Percentiles rank a stretch among this genome's conserved stretches.
These are phyloP conservation scores for Chlamydomonas applanata DNA, from an alignment of 139 green algal species.

Conservation along the genomic window DNA sequence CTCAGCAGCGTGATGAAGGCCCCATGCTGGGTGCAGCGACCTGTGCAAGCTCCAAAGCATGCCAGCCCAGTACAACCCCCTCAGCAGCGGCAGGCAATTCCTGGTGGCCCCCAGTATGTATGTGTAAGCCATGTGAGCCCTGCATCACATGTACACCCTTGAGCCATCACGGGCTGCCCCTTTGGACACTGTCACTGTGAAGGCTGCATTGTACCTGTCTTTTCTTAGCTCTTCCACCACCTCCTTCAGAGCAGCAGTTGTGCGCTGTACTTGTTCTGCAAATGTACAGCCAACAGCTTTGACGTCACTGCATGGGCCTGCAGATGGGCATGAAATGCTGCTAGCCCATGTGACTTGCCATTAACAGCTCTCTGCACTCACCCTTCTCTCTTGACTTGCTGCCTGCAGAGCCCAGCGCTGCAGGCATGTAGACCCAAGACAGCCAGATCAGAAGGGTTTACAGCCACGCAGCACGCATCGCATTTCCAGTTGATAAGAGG, in stretches of 20 bases:
- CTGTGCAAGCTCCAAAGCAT: not conserved
- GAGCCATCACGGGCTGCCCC: too few species aligned
- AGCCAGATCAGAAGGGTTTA: too few species aligned
- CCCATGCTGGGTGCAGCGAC: too few species aligned
- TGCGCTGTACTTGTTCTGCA: slow-evolving; percentile 11
- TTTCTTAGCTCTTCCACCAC: not conserved
- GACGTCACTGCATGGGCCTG: not conserved
- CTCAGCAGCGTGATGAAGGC: too few species aligned
- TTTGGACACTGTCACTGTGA: too few species aligned
- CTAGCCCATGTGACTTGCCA: too few species aligned
- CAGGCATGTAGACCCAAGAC: not conserved
- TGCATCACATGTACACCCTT: too few species aligned
- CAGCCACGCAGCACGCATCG: too few species aligned
- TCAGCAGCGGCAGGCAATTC: not conserved
- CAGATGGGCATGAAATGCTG: not conserved
- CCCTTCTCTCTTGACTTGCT: slow-evolving; percentile 4
- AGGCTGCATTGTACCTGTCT: too few species aligned
- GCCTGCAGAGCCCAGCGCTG: not conserved
- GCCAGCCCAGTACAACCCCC: not conserved
- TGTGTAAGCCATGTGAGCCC: not conserved
- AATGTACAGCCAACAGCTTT: not conserved
- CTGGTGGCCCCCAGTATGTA: too few species aligned
- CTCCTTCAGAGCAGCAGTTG: slow-evolving; percentile 3
- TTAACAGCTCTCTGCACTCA: not conserved
- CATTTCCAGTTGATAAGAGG: too few species aligned